Percentiles rank a stretch among this genome's conserved stretches.
phyloP scores from a whole-genome alignment of 257 asterid species.

The Solanum chiquidenum region DNA sequence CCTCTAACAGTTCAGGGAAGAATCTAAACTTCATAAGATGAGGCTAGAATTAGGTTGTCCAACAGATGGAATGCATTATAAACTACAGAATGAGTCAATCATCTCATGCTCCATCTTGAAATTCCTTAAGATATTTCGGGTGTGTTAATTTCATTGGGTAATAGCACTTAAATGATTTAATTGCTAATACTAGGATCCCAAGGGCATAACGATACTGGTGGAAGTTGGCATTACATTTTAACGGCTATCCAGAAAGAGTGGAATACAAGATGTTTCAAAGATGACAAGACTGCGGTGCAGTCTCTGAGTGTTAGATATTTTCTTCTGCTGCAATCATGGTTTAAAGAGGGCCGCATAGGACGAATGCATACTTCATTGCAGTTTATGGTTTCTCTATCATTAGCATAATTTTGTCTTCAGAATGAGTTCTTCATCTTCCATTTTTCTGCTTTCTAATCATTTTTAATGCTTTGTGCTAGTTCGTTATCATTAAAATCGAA shows the following conservation, averaged over 20 bases:
- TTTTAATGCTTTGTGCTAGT: not conserved
- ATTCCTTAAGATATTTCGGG: not conserved
- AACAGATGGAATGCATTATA: not conserved
- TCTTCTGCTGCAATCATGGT: not conserved
- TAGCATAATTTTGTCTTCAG: not conserved
- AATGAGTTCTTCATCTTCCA: not conserved
- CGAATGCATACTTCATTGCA: not conserved
- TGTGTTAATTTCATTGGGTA: not conserved
- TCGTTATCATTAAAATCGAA: not conserved
- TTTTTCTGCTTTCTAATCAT: no score
- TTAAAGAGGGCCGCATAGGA: not conserved
- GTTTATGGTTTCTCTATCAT: not conserved
- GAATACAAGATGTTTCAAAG: not conserved
- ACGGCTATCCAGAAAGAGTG: not conserved
- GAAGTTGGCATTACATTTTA: not conserved
- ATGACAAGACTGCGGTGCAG: not conserved
- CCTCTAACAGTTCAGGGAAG: not conserved
- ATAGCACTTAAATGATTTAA: not conserved
- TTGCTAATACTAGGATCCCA: not conserved
- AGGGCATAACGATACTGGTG: not conserved
- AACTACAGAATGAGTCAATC: not conserved
- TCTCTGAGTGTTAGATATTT: not conserved
- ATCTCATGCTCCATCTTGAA: not conserved
- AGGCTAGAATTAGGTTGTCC: not conserved
- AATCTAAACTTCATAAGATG: not conserved